Evolutionary conservation across 164 flowering plant species (phyloP), one percentile per base, ranked within the genome.

Genomic region (Magnolia kwangsiensis): DNA sequence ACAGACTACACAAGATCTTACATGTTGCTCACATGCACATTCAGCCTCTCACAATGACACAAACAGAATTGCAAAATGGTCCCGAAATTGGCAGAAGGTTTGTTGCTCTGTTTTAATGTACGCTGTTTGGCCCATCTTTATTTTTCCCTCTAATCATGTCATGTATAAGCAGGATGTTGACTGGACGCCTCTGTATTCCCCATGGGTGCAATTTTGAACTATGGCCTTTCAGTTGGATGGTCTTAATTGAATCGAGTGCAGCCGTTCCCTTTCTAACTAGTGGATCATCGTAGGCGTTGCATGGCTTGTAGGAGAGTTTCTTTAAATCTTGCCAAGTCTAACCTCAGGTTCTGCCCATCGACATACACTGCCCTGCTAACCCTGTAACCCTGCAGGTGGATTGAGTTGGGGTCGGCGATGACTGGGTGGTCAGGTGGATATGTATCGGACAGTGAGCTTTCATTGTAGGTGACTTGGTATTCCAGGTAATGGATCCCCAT

Each of bases 401-500:
- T 24, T 0, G 77, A 76, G 1, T 24, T 45, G 0, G 85, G 78
- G 69, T 83, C 78, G 0, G 65, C 50, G 9, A 83, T 72, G 45
- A 75, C 76, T 13, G 81, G 74, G 71, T 79, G 75, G 71, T 81
- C 76, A 18, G 45, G 61, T 5, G 79, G 81, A 67, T 81, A 83
- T 45, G 50, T 19, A 1, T 75, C 74, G 1, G 37, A 59, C 7
- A 83, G 74, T 2, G 86, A 59, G 70, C 82, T 83, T 75, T 83
- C 84, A 31, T 81, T 74, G 0, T 71, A 73, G 50, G 67, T 78
- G 63, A 84, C 74, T 71, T 74, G 76, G 73, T 84, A 84, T 66
- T 79, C 72, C 61, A 84, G 16, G 75, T 84, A 82, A 29, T 76
- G 77, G 65, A 82, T 24, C 10, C 81, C 82, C 81, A 84, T 78